These are phyloP conservation scores for Phoenix dactylifera DNA, from an alignment of 176 grass and related monocot genomes.

Conservation along the genomic window DNA sequence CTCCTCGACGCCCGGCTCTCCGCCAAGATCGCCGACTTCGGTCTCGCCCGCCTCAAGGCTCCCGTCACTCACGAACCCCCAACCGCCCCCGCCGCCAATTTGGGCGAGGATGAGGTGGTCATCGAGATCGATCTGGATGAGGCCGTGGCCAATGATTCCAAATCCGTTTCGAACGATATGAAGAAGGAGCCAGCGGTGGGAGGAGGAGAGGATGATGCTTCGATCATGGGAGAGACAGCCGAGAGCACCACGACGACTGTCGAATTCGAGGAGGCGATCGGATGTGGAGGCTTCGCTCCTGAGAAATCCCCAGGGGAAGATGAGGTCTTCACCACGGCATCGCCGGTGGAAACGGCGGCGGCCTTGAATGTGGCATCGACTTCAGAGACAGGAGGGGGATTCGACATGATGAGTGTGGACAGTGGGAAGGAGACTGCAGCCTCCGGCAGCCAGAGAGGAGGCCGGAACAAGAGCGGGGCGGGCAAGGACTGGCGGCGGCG, in stretches of 20 bases:
- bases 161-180: background rate
- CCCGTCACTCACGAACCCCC: conserved; percentile 18
- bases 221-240: conserved; percentile 5
- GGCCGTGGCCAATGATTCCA: background rate
- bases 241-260: conserved; percentile 14
- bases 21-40: conserved; percentile 82
- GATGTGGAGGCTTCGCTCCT: no score
- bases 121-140: conserved; percentile 29
- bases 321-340: conserved; percentile 1
- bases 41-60: conserved; percentile 58
- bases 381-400: conserved; percentile 21
- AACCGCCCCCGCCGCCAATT: no score
- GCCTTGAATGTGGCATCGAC: conserved; percentile 35
- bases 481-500: conserved; percentile 42
- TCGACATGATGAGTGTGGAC: conserved; percentile 42
- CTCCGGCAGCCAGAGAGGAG: conserved; percentile 23
- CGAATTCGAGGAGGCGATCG: conserved; percentile 2
- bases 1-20: conserved; percentile 58
- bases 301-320: no score
- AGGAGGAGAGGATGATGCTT: conserved; percentile 11
- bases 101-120: conserved; percentile 22
- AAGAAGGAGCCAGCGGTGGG: background rate
- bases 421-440: conserved; percentile 28
- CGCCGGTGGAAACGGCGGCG: conserved; percentile 32
- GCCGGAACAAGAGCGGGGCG: conserved; percentile 9